Evolutionary conservation across 306 rosid genomes (phyloP).

Genomic region (Cicer arietinum): DNA sequence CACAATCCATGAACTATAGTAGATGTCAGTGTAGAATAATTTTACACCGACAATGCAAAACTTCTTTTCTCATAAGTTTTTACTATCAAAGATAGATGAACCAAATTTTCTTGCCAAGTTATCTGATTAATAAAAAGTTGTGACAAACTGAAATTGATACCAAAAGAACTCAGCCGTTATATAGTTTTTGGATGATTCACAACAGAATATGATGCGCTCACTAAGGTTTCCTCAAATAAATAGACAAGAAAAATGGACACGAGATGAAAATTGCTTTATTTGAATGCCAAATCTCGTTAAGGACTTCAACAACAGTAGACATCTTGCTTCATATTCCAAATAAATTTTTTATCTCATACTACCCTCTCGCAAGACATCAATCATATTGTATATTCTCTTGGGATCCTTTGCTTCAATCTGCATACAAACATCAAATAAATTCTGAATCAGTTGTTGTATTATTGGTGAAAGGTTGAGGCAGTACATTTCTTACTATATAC

Average conservation of each 20-base stretch:
- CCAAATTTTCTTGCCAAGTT: not conserved
- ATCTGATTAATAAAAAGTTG: not conserved
- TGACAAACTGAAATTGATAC: constrained; percentile 11
- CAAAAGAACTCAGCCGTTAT: not conserved
- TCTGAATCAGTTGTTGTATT: constrained; percentile 12
- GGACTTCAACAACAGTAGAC: constrained; percentile 13
- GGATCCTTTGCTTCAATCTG: constrained; percentile 65
- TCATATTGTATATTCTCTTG: constrained; percentile 73
- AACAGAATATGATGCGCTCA: not conserved
- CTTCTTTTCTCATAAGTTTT: too few species aligned
- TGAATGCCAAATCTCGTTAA: constrained; percentile 17
- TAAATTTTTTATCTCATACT: constrained; percentile 63
- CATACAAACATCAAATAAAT: constrained; percentile 44
- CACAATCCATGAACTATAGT: too few species aligned
- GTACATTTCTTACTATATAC: not conserved
- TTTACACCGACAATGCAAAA: too few species aligned
- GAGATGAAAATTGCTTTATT: constrained; percentile 31
- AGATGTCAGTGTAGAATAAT: too few species aligned
- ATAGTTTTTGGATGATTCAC: not conserved
- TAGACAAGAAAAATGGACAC: not conserved
- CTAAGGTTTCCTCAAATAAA: constrained; percentile 16
- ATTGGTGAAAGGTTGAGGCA: not conserved
- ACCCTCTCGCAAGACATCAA: constrained; percentile 83
- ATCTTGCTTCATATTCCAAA: constrained; percentile 20
- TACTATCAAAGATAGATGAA: not conserved